Conservation (phyloP, 2,329 filamentous ascomycete species). For the Pseudonectria buxi region DNA sequence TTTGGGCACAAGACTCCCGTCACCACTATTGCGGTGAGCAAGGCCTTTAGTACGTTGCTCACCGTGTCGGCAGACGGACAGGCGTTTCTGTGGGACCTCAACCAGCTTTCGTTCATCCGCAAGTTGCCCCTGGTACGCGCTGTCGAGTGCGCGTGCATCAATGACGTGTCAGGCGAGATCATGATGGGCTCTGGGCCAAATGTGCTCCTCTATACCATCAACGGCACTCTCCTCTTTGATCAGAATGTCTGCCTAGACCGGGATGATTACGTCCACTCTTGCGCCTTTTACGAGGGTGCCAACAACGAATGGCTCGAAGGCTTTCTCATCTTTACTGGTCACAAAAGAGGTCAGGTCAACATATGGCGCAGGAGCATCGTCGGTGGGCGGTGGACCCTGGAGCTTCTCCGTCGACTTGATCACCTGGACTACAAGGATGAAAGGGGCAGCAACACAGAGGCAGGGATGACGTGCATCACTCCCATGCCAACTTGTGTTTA, state of each 20-base stretch:
- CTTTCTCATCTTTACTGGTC: conserved; percentile 82
- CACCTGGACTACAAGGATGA: conserved; percentile 64
- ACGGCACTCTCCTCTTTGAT: conserved; percentile 74
- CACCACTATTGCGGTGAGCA: conserved; percentile 73
- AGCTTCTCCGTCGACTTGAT: conserved; percentile 74
- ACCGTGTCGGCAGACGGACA: conserved; percentile 77
- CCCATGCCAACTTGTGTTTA: conserved; percentile 81
- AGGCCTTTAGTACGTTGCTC: conserved; percentile 81
- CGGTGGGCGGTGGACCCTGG: conserved; percentile 63
- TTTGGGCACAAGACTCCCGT: conserved; percentile 88
- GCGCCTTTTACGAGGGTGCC: conserved; percentile 87
- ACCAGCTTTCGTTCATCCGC: conserved; percentile 78
- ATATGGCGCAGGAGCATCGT: conserved; percentile 56
- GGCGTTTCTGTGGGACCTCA: conserved; percentile 89
- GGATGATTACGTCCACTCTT: conserved; percentile 73
- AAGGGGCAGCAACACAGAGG: conserved; percentile 50
- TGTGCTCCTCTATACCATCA: conserved; percentile 76
- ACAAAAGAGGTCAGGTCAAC: conserved; percentile 76
- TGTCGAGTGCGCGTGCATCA: conserved; percentile 73
- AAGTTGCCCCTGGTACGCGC: conserved; percentile 55
- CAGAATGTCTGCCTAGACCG: conserved; percentile 66
- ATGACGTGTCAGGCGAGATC: conserved; percentile 86
- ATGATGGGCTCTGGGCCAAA: conserved; percentile 72
- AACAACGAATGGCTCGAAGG: conserved; percentile 89
- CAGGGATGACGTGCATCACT: conserved; percentile 77